Evolutionary conservation across 495 filamentous ascomycete genomes (phyloP), one percentile per base, ranked within the genome.

Genomic region (Podospora conica): DNA sequence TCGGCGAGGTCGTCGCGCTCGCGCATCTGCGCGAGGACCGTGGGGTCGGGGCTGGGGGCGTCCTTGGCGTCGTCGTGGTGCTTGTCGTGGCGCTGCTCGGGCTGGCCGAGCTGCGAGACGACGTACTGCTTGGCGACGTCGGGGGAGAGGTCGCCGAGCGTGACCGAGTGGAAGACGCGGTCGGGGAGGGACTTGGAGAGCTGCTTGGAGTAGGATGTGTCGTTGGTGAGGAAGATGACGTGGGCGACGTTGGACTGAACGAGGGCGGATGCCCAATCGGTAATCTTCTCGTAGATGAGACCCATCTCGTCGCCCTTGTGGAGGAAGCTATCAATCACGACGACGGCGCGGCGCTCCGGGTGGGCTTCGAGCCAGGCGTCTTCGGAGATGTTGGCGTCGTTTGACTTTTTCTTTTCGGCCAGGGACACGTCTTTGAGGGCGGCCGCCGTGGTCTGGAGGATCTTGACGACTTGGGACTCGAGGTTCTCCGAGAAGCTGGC

Each of bases 171-270:
- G 82, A 97, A 94, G 25, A 97, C 90, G 20, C 94, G 88, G 71
- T 96, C 94, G 0, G 95, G 95, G 18, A 98, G 82, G 0, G 91
- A 88, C 75, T 91, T 94, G 72, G 90, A 88, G 2, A 98, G 82
- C 8, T 91, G 88, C 70, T 98, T 98, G 15, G 90, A 87, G 76
- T 90, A 97, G 3, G 92, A 91, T 3, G 91, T 85, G 67, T 98
- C 96, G 68, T 90, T 91, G 0, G 94, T 96, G n/a, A 98, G 83
- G 80, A 98, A 97, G 57, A 98, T 89, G 67, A 98, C 94, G 75
- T 98, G 95, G 3, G 95, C 96, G 55, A 96, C 85, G 68, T 97
- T 97, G n/a, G 86, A 84, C 4, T 90, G 88, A 0, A 92, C 92
- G n/a, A 98, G 79, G 0, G 86, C 82, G 4, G 96, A 92, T 3